Base-by-base conservation (phyloP, 2,329 filamentous ascomycete species). In the Botrytis squamosa region DNA sequence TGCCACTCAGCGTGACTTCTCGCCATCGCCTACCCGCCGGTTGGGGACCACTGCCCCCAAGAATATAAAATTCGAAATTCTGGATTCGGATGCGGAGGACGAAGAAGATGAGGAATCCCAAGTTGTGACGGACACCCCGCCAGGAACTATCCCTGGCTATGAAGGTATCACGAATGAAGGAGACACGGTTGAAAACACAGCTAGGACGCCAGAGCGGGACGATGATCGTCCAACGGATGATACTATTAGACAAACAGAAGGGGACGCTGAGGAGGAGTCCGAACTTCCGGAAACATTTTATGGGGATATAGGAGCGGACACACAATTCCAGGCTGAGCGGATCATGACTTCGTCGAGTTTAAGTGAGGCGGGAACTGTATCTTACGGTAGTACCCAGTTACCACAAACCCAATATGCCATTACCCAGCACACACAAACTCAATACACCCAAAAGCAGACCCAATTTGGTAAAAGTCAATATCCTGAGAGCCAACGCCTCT, bases 401-500 rank as follows among this genome's bases (percentile, higher is more conserved):
- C 74, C 78, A 67, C 36, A 29, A n/a, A 52, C 14, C 22, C 46
- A 67, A 40, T 9, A 55, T 29, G 25, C 7, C 3, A 12, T 36
- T 33, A 42, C 36, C 12, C 49, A 40, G 38, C 71, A 72, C 16
- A 75, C 73, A 4, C 57, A 70, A 20, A 71, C 36, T 18, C 49
- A 57, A 42, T n/a, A 29, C 20, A 40, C 66, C 18, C 66, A 57
- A 29, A n/a, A 40, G n/a, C n/a, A 68, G 33, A 70, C 22, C 33
- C 72, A 64, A 10, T 68, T 62, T 36, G 75, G 77, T 36, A 75
- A 72, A 66, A 78, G 76, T 55, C 80, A 79, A 72, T 49, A 73
- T 14, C 75, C 78, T 57, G 84, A 86, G 74, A 86, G 84, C 73
- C 88, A 90, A 76, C 85, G 88, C 5, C 84, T 90, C 0, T 84